phyloP scores from a whole-genome alignment of 2,329 filamentous ascomycete species.

The Phialophora chinensis region DNA sequence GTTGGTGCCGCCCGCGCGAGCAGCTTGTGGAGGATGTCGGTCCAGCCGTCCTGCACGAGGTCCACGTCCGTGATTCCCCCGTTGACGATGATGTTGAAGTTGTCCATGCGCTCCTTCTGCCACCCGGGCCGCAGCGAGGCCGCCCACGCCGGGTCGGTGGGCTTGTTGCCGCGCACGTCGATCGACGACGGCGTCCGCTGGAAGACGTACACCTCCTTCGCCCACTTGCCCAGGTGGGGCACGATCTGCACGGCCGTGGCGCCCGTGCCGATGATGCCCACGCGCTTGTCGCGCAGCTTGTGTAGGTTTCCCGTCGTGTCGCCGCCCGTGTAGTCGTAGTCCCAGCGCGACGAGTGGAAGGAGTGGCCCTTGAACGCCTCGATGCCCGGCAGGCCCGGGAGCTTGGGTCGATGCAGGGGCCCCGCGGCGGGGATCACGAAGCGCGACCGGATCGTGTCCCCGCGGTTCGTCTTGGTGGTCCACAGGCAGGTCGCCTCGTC shows the following conservation, averaged over 20 bases:
- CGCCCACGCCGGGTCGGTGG: constrained; percentile 28
- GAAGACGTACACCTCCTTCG: constrained; percentile 46
- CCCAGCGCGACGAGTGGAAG: constrained; percentile 55
- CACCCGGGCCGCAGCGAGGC: constrained; percentile 36
- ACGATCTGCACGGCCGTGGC: constrained; percentile 52
- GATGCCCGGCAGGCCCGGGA: constrained; percentile 40
- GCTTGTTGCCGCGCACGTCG: constrained; percentile 38
- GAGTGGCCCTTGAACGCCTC: constrained; percentile 47
- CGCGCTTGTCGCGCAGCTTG: constrained; percentile 34
- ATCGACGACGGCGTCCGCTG: constrained; percentile 46
- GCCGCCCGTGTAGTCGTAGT: constrained; percentile 52
- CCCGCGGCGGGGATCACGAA: constrained; percentile 52
- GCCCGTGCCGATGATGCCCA: constrained; percentile 49
- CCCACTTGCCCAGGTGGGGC: constrained; percentile 40
- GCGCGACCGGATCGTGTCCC: constrained; percentile 43
- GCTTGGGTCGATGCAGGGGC: constrained; percentile 42
- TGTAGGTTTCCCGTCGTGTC: constrained; percentile 20
- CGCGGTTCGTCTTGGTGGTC: constrained; percentile 36
- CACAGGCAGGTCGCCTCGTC: constrained; percentile 25
- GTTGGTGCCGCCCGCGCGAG: constrained; percentile 13
- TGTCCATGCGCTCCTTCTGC: constrained; percentile 42
- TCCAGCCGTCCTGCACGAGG: constrained; percentile 43
- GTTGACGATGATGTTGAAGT: constrained; percentile 42
- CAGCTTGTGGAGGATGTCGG: constrained; percentile 31
- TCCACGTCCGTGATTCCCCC: constrained; percentile 34